A percentile compares a stretch with the other conserved stretches of the same genome.
Evolutionary conservation across 331 rosid species (phyloP).

Genomic region (Arachis monticola): DNA sequence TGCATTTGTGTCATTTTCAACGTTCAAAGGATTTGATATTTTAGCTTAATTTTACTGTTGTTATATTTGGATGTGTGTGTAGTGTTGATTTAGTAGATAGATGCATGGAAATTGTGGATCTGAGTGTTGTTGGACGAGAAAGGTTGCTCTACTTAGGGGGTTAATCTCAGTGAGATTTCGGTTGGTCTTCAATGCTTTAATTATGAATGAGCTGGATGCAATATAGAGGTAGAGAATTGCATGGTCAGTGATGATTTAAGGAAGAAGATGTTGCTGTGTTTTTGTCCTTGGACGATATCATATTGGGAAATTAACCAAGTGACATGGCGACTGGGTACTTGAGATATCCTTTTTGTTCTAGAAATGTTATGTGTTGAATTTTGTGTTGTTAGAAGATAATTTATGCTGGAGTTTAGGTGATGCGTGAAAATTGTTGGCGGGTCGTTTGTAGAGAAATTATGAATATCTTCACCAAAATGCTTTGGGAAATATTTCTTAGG

Average conservation of each 20-base stretch:
- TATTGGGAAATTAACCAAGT: background rate
- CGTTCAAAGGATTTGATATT: slow-evolving; percentile 22
- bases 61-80: background rate
- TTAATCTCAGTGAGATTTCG: background rate
- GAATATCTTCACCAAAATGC: background rate
- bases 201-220: background rate
- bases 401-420: background rate
- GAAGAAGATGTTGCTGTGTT: background rate
- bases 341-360: background rate
- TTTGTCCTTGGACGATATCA: background rate
- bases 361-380: background rate
- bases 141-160: slow-evolving; percentile 22
- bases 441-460: background rate
- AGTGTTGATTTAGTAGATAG: slow-evolving; percentile 23
- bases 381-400: background rate
- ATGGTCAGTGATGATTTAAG: background rate
- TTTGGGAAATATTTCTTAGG: slow-evolving; percentile 2
- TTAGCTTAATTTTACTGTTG: slow-evolving; percentile 1
- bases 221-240: background rate
- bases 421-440: background rate
- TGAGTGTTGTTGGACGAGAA: slow-evolving; percentile 18
- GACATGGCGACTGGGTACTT: background rate
- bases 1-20: background rate
- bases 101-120: slow-evolving; percentile 12
- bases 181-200: background rate